Conservation (phyloP, 495 filamentous ascomycete species). For the Entonaema liquescens region DNA sequence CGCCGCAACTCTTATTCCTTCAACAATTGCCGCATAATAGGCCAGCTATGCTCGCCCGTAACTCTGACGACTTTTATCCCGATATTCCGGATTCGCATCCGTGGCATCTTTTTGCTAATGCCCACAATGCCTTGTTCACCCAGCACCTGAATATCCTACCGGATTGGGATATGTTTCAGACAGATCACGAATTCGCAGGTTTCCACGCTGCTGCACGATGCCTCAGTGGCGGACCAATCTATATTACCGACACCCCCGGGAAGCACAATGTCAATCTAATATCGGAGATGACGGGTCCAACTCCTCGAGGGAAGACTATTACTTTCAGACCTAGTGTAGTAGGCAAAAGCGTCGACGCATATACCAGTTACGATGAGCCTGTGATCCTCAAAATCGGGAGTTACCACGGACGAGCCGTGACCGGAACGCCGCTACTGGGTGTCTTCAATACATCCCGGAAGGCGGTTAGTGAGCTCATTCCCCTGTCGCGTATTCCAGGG, state of each 20-base stretch:
- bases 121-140: slow-evolving; percentile 87
- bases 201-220: slow-evolving; percentile 93
- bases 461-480: slow-evolving; percentile 69
- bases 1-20: slow-evolving; percentile 84
- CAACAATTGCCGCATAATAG: slow-evolving; percentile 78
- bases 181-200: slow-evolving; percentile 73
- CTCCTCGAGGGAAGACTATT: slow-evolving; percentile 71
- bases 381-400: slow-evolving; percentile 80
- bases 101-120: slow-evolving; percentile 95
- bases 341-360: slow-evolving; percentile 75
- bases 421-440: slow-evolving; percentile 79
- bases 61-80: slow-evolving; percentile 95
- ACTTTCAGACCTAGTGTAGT: slow-evolving; percentile 78
- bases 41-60: slow-evolving; percentile 75
- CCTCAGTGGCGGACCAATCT: slow-evolving; percentile 89
- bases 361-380: slow-evolving; percentile 75
- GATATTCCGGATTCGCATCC: slow-evolving; percentile 78
- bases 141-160: slow-evolving; percentile 66
- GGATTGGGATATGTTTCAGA: slow-evolving; percentile 99
- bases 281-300: slow-evolving; percentile 75
- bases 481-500: slow-evolving; percentile 76
- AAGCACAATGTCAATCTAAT: slow-evolving; percentile 79
- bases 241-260: slow-evolving; percentile 89
- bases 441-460: slow-evolving; percentile 79
- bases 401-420: slow-evolving; percentile 67